Base-by-base conservation (phyloP, 225 moss, liverwort and hornwort species). In the Polytrichum formosum region DNA sequence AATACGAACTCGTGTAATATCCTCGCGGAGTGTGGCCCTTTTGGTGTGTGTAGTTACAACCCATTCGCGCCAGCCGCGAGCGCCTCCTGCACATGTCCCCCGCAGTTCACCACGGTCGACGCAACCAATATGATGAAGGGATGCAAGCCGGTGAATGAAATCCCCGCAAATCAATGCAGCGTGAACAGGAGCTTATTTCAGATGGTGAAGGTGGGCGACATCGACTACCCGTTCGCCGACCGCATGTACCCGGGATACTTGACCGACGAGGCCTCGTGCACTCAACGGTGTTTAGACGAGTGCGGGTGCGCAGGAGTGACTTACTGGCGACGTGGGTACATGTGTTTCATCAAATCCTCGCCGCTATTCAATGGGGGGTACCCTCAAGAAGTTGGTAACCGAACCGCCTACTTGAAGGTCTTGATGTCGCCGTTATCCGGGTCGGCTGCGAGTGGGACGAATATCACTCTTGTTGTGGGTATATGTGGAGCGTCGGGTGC, bases 341-440 rank as follows among this genome's bases (percentile, higher is more conserved):
- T 0, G 17, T 86, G 85, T 65, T 80, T 54, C 60, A 0, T 80
- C 1, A 82, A 82, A 31, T 67, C 74, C 5, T 71, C 69, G 13
- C 82, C 85, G 0, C 20, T 86, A 25, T 82, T 86, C 33, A 80
- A 86, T 9, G 85, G 82, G 7, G 85, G 80, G 0, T 77, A 10
- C 1, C 79, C 82, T n/a, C 68, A 76, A 37, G 70, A 70, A 27
- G 71, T 78, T 0, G 84, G 84, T 1, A 78, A 84, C 25, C 81
- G 77, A 67, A 70, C 84, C 0, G 68, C 65, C 10, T 84, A 75
- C 28, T 77, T 84, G 1, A 81, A 78, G 61, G 25, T 78, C 20
- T 33, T 73, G 37, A 68, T 5, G 0, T 54, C 75, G 28, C 56
- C 84, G 6, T 8, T 67, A 25, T 16, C 46, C 46, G 1, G 18